Base-by-base conservation (phyloP, 1,284 basidiomycete genomes). In the Cutaneotrichosporon cutaneum region DNA sequence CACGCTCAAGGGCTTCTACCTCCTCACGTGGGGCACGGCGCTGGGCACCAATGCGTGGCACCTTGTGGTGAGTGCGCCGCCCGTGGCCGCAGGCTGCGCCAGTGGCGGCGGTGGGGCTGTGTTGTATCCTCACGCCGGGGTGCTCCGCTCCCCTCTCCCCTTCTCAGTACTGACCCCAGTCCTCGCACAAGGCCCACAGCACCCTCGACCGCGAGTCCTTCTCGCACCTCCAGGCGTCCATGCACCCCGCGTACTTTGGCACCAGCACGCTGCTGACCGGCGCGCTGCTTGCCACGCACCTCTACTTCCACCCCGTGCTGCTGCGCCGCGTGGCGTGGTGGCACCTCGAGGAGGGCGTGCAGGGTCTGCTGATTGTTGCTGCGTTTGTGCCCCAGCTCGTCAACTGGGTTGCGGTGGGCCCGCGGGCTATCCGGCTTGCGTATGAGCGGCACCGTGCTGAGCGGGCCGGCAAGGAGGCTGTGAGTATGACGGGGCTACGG, bases 211-310 rank as follows among this genome's bases (percentile, higher is more conserved):
- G 86, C 55, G 85, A 88, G 58, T 86, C 88, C 63, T 92, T 92
- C 68, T 85, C 87, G n/a, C 36, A 54, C 10, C 83, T 93, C 39
- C 90, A 92, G 74, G 85, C 88, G 70, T 83, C 83, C 68, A 84
- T 84, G 0, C 89, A 90, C 77, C 89, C 90, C 1, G 75, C 88
- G 60, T 92, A 90, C 80, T 92, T 92, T 71, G 75, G 83, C 27
- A 75, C 85, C 51, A 87, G 86, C 27, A 83, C 88, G 44, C 68
- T 77, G 21, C 77, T 88, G 35, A 83, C 86, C 21, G 81, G 83
- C 0, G 77, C 79, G 14, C 82, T 92, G 27, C 78, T 90, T 47
- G 81, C 79, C 10, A 80, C 85, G 36, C 90, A 90, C 85, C 82
- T 85, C 9, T 82, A 81, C 67, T 83, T 83, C 62, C 88, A 90